Percentiles rank a stretch among this genome's conserved stretches.
Conservation (phyloP, 108 stramenopile genomes). For the Discostella stelligeroides region DNA sequence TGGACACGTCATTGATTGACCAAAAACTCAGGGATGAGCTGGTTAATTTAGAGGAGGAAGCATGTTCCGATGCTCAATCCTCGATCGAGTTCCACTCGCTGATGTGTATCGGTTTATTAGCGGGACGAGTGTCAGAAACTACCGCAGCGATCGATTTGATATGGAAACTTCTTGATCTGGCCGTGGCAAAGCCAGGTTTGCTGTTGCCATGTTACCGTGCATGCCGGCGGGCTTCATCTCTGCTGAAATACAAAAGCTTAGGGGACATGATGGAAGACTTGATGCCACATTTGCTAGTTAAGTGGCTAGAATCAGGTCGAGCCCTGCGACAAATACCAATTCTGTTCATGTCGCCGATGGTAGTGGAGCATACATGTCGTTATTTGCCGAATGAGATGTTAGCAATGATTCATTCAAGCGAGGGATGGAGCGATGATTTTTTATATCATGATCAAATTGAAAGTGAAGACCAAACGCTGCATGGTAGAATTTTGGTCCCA, state of each 20-base stretch:
- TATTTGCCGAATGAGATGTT: constrained; percentile 39
- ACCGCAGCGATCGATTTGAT: constrained; percentile 41
- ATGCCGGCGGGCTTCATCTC: constrained; percentile 55
- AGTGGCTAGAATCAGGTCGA: constrained; percentile 49
- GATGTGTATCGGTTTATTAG: constrained; percentile 57
- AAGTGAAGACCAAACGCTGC: constrained; percentile 2
- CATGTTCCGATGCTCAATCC: constrained; percentile 44
- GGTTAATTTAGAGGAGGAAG: constrained; percentile 45
- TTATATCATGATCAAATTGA: constrained; percentile 15
- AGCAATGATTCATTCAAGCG: constrained; percentile 21
- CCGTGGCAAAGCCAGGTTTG: constrained; percentile 40
- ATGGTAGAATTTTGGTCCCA: constrained; percentile 25
- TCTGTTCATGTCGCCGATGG: constrained; percentile 57
- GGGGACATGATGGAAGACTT: constrained; percentile 51
- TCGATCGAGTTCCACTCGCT: constrained; percentile 60
- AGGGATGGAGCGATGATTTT: constrained; percentile 41
- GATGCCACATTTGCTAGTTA: constrained; percentile 48
- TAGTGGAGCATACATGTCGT: constrained; percentile 21
- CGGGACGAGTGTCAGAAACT: constrained; percentile 45
- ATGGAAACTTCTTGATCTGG: constrained; percentile 57
- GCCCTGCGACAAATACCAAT: constrained; percentile 49
- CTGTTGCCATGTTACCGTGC: constrained; percentile 58
- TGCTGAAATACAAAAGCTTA: constrained; percentile 51
- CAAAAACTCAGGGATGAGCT: constrained; percentile 43
- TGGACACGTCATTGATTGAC: constrained; percentile 27